Evolutionary conservation across 331 rosid species (phyloP).

Genomic region (Spiraea crenata): DNA sequence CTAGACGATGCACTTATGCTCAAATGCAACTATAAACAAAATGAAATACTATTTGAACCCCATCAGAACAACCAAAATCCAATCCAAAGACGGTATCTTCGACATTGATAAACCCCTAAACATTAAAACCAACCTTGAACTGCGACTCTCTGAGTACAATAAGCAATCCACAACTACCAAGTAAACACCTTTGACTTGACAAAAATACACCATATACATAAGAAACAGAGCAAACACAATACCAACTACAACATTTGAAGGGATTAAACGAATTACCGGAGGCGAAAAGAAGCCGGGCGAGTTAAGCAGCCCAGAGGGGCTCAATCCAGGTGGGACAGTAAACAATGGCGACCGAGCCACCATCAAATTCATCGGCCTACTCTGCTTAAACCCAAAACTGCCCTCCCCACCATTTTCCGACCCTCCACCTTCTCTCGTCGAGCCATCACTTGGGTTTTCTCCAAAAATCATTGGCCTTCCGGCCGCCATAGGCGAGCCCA

Average conservation of each 20-base stretch:
- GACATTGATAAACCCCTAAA: no score
- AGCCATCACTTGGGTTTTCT: slow-evolving; percentile 32
- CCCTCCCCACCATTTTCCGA: slow-evolving; percentile 36
- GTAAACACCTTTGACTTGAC: not conserved
- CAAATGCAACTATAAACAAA: no score
- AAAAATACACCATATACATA: not conserved
- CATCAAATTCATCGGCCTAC: slow-evolving; percentile 75
- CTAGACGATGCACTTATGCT: no score
- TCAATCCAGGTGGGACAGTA: slow-evolving; percentile 76
- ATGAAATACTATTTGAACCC: not conserved
- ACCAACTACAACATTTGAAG: not conserved
- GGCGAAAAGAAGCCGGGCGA: slow-evolving; percentile 93
- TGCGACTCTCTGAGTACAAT: not conserved
- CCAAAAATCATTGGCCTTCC: slow-evolving; percentile 25
- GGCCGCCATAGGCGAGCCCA: slow-evolving; percentile 77
- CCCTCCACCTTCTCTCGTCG: slow-evolving; percentile 28
- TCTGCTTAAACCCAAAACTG: slow-evolving; percentile 68
- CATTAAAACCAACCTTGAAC: not conserved
- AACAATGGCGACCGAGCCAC: slow-evolving; percentile 75
- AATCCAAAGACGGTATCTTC: no score
- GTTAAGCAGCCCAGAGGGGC: slow-evolving; percentile 87
- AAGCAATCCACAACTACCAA: slow-evolving; percentile 1
- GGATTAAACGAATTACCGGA: slow-evolving; percentile 47
- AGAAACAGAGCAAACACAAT: not conserved
- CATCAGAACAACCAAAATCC: not conserved